phyloP scores from a whole-genome alignment of 2,329 filamentous ascomycete species.

The Graphilbum sp. region DNA sequence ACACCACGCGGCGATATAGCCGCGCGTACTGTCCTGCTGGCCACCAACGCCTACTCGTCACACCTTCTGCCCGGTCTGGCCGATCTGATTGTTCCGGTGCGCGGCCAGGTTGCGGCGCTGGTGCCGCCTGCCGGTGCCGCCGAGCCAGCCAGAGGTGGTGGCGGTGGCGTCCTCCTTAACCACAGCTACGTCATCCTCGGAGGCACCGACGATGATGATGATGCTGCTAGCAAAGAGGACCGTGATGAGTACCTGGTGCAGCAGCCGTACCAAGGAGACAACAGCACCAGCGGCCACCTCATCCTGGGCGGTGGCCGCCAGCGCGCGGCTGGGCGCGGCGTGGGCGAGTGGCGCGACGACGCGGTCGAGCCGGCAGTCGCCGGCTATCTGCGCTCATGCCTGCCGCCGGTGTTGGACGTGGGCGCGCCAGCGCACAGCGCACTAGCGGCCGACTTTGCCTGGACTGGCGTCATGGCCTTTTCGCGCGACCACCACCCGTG shows the following conservation, averaged over 20 bases:
- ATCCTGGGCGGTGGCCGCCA: slow-evolving; percentile 57
- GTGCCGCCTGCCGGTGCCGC: slow-evolving; percentile 38
- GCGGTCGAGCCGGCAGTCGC: slow-evolving; percentile 27
- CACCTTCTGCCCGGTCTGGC: slow-evolving; percentile 52
- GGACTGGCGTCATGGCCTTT: slow-evolving; percentile 73
- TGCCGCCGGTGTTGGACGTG: slow-evolving; percentile 26
- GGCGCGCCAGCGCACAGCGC: slow-evolving; percentile 12
- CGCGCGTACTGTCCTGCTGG: slow-evolving; percentile 51
- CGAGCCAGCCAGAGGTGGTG: no score
- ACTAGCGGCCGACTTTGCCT: slow-evolving; percentile 42
- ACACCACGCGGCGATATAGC: slow-evolving; percentile 53
- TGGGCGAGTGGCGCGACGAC: slow-evolving; percentile 20
- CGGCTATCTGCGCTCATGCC: slow-evolving; percentile 32
- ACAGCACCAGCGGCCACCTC: slow-evolving; percentile 29
- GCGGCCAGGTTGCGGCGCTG: slow-evolving; percentile 57
- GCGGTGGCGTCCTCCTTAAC: slow-evolving; percentile 25
- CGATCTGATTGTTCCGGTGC: slow-evolving; percentile 58
- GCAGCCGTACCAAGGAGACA: slow-evolving; percentile 24
- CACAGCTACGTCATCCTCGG: slow-evolving; percentile 50
- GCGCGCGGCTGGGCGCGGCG: slow-evolving; percentile 29
- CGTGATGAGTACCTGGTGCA: slow-evolving; percentile 62
- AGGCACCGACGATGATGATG: slow-evolving; percentile 9
- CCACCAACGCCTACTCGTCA: slow-evolving; percentile 75
- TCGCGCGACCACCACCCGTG: slow-evolving; percentile 51
- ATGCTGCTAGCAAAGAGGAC: slow-evolving; percentile 12